Evolutionary conservation across 345 rosid species (phyloP).

Genomic region (Brassica carinata): DNA sequence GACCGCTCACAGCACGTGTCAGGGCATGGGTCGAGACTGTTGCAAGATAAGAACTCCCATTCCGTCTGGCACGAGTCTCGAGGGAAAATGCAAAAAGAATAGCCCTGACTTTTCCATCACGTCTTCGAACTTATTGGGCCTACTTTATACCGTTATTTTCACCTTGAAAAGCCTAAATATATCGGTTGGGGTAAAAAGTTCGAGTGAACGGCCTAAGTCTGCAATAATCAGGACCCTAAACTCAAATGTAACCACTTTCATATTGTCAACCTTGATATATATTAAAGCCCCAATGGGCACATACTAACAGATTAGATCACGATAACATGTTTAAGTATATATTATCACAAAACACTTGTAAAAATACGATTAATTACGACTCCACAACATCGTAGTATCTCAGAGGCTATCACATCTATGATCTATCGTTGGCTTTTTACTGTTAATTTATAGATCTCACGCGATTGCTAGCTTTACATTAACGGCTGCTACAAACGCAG

Average conservation of each 20-base stretch:
- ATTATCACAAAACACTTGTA: conserved; percentile 11
- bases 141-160: background rate
- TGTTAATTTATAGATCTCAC: background rate
- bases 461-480: conserved; percentile 56
- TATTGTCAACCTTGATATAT: too few relatives aligned
- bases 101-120: background rate
- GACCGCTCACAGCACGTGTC: conserved; percentile 25
- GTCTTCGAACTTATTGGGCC: conserved; percentile 13
- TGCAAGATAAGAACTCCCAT: conserved; percentile 21
- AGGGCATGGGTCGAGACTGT: conserved; percentile 18
- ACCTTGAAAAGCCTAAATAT: background rate
- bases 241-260: background rate
- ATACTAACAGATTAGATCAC: background rate
- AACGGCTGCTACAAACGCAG: conserved; percentile 59
- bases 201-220: background rate
- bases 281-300: too few relatives aligned
- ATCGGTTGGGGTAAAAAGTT: background rate
- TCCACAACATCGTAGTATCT: conserved; percentile 4
- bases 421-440: background rate
- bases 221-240: background rate
- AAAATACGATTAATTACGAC: background rate
- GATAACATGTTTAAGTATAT: conserved; percentile 4
- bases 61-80: conserved; percentile 27
- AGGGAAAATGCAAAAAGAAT: background rate
- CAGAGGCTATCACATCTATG: background rate